Conservation (phyloP, 2,329 filamentous ascomycete genomes). For the Bertia moriformis region DNA sequence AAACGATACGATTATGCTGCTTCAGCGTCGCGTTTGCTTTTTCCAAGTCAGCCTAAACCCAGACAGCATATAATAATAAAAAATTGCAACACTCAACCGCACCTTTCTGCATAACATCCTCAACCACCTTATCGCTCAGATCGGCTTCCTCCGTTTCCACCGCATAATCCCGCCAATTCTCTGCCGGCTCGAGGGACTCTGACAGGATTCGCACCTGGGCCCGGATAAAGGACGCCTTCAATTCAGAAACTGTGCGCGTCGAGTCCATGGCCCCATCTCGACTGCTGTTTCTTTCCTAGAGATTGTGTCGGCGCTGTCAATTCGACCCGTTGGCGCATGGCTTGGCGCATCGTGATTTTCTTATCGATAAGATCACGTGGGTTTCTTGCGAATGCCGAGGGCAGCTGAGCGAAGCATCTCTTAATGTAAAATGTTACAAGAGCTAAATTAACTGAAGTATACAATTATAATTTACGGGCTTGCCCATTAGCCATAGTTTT, state of each 20-base stretch:
- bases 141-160: constrained; percentile 23
- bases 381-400: too few species aligned
- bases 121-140: constrained; percentile 28
- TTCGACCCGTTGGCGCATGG: too few species aligned
- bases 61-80: constrained; percentile 2
- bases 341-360: too few species aligned
- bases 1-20: constrained; percentile 34
- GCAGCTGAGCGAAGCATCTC: too few species aligned
- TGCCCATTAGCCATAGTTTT: too few species aligned
- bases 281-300: neutral
- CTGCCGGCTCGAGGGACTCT: constrained; percentile 26
- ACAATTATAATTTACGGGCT: too few species aligned
- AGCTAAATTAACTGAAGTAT: too few species aligned
- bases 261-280: constrained; percentile 17
- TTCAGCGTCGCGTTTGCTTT: constrained; percentile 33
- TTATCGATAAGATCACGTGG: too few species aligned
- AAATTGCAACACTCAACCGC: too few species aligned
- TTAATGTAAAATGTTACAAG: too few species aligned
- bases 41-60: constrained; percentile 11
- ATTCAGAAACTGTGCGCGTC: constrained; percentile 26
- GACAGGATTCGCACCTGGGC: constrained; percentile 34
- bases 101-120: constrained; percentile 35
- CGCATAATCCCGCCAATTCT: constrained; percentile 26
- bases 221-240: constrained; percentile 33
- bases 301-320: too few species aligned